Percentiles rank a stretch among this genome's conserved stretches.
Conservation (phyloP, 2,329 filamentous ascomycete genomes). For the Neopestalotiopsis sp. region DNA sequence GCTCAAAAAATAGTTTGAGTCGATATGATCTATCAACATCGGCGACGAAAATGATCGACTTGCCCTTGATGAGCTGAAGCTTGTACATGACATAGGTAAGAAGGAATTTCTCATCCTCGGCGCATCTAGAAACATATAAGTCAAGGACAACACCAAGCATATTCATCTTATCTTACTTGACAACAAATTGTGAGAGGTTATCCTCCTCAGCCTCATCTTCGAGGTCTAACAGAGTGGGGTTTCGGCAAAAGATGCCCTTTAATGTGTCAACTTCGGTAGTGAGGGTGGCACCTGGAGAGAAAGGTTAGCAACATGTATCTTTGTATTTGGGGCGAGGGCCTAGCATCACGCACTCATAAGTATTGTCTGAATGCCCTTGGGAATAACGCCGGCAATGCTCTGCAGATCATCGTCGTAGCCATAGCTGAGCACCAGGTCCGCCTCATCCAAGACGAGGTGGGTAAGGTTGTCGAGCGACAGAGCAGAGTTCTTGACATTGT, state of each 20-base stretch:
- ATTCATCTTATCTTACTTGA: slow-evolving; percentile 63
- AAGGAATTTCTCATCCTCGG: slow-evolving; percentile 97
- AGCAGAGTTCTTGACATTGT: slow-evolving; percentile 75
- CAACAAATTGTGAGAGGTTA: slow-evolving; percentile 83
- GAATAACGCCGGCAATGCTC: slow-evolving; percentile 76
- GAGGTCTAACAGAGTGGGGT: slow-evolving; percentile 79
- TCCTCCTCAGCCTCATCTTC: slow-evolving; percentile 79
- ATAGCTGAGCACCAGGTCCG: slow-evolving; percentile 90
- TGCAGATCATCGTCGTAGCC: slow-evolving; percentile 83
- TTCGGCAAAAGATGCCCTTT: slow-evolving; percentile 83
- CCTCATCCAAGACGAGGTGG: slow-evolving; percentile 89
- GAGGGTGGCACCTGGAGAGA: slow-evolving; percentile 67
- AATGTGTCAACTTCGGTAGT: slow-evolving; percentile 85
- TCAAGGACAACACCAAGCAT: not conserved
- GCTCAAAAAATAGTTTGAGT: slow-evolving; percentile 92
- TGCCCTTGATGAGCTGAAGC: slow-evolving; percentile 90
- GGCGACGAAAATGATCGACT: slow-evolving; percentile 79
- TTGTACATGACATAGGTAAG: slow-evolving; percentile 95
- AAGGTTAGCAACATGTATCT: not conserved
- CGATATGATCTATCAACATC: slow-evolving; percentile 70
- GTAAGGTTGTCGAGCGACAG: slow-evolving; percentile 74
- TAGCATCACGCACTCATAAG: slow-evolving; percentile 71
- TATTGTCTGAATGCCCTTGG: slow-evolving; percentile 85
- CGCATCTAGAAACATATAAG: slow-evolving; percentile 36
- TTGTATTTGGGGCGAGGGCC: not conserved